Percentiles rank a stretch among this genome's conserved stretches.
These are phyloP conservation scores for Fusarium proliferatum DNA, from an alignment of 2,329 filamentous ascomycete genomes.

Conservation along the genomic window DNA sequence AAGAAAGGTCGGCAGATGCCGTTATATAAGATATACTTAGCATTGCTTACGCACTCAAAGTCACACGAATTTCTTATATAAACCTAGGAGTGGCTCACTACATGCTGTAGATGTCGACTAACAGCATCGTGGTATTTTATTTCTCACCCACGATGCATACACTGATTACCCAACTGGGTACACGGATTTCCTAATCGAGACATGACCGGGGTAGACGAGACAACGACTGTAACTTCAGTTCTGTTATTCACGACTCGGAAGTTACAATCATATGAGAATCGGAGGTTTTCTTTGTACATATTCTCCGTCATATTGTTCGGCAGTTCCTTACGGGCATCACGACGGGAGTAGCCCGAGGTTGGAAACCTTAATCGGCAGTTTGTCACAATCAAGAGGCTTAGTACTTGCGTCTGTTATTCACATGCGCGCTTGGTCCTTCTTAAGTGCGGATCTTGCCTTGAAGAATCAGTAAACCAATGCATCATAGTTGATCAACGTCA, in stretches of 20 bases:
- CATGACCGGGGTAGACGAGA: neutral
- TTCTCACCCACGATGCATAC: constrained; percentile 30
- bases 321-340: neutral
- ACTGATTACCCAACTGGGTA: constrained; percentile 42
- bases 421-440: neutral
- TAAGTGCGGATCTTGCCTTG: neutral
- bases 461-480: neutral
- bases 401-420: neutral
- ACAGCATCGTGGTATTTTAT: neutral
- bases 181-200: constrained; percentile 39
- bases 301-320: neutral
- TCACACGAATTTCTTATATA: neutral
- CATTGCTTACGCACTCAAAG: neutral
- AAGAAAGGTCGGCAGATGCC: neutral
- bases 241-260: neutral
- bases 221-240: neutral
- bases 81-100: neutral
- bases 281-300: neutral
- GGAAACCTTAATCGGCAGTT: neutral
- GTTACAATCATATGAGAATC: neutral
- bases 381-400: neutral
- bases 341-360: neutral
- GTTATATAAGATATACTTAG: neutral
- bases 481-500: neutral
- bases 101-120: neutral